These are phyloP conservation scores for Stenogyne calaminthoides DNA, from an alignment of 305 asterid genomes.

Conservation along the genomic window DNA sequence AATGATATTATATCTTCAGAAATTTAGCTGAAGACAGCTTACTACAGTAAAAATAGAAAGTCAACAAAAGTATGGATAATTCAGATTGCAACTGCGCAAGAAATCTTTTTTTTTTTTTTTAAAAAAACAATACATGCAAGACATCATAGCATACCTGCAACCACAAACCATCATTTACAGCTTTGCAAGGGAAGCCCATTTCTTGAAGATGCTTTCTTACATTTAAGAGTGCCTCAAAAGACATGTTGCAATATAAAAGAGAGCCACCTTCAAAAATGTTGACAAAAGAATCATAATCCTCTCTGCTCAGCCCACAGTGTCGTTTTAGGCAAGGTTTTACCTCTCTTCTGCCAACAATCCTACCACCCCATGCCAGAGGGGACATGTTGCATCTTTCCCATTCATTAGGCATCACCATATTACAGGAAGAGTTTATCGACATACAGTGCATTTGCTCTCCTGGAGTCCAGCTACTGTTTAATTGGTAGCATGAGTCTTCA, in stretches of 20 bases:
- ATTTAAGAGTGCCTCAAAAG: slow-evolving; percentile 90
- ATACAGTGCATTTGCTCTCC: slow-evolving; percentile 70
- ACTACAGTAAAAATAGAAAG: slow-evolving; percentile 7
- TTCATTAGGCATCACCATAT: slow-evolving; percentile 64
- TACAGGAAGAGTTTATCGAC: slow-evolving; percentile 64
- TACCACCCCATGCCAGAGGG: slow-evolving; percentile 93
- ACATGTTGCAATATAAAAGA: slow-evolving; percentile 87
- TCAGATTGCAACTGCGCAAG: slow-evolving; percentile 15
- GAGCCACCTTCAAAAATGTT: slow-evolving; percentile 90
- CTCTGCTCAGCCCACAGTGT: slow-evolving; percentile 72
- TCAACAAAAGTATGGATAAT: slow-evolving; percentile 20
- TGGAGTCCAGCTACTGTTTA: slow-evolving; percentile 72
- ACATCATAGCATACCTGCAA: slow-evolving; percentile 64
- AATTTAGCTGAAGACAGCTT: slow-evolving; percentile 19
- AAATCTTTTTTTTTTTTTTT: neutral
- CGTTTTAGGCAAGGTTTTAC: slow-evolving; percentile 66
- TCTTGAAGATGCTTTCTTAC: slow-evolving; percentile 96
- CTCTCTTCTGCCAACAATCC: slow-evolving; percentile 85
- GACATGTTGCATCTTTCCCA: slow-evolving; percentile 84
- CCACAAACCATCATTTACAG: slow-evolving; percentile 97
- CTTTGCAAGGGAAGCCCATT: slow-evolving; percentile 97
- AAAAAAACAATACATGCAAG: slow-evolving; percentile 9
- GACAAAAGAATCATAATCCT: slow-evolving; percentile 85
- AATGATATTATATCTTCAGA: neutral
- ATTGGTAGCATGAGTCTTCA: slow-evolving; percentile 82